phyloP scores from a whole-genome alignment of 1,284 basidiomycete species.

The Laetiporus sulphureus region DNA sequence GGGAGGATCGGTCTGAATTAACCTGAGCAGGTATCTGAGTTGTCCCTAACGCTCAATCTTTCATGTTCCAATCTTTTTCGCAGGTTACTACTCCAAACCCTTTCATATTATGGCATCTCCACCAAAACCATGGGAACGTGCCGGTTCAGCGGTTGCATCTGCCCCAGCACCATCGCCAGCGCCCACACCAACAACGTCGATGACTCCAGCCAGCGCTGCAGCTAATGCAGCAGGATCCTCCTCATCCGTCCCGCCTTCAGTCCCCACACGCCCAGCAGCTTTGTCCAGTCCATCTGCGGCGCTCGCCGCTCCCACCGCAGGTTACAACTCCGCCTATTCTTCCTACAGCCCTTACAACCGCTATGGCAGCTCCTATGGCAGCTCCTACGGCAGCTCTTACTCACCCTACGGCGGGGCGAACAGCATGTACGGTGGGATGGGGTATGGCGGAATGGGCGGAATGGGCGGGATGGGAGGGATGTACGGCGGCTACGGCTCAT shows the following conservation, averaged over 20 bases:
- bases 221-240: constrained; percentile 18
- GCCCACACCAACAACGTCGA: constrained; percentile 13
- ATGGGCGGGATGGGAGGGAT: constrained; percentile 24
- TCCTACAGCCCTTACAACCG: constrained; percentile 39
- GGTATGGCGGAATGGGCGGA: constrained; percentile 26
- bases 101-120: constrained; percentile 83
- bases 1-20: too few species aligned
- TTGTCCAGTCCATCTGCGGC: constrained; percentile 19
- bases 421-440: constrained; percentile 30
- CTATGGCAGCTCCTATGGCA: constrained; percentile 27
- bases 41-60: too few species aligned
- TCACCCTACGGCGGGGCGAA: constrained; percentile 38
- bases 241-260: constrained; percentile 21
- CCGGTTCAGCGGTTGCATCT: constrained; percentile 32
- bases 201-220: constrained; percentile 12
- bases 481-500: constrained; percentile 29
- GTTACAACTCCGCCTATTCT: constrained; percentile 33
- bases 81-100: too few species aligned
- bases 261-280: constrained; percentile 37
- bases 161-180: constrained; percentile 8
- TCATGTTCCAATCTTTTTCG: too few species aligned
- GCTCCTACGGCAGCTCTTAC: constrained; percentile 20
- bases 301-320: constrained; percentile 12
- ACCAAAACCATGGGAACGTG: constrained; percentile 81
- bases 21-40: too few species aligned